Conservation (phyloP, 2,329 filamentous ascomycete species). For the Monilinia aucupariae region DNA sequence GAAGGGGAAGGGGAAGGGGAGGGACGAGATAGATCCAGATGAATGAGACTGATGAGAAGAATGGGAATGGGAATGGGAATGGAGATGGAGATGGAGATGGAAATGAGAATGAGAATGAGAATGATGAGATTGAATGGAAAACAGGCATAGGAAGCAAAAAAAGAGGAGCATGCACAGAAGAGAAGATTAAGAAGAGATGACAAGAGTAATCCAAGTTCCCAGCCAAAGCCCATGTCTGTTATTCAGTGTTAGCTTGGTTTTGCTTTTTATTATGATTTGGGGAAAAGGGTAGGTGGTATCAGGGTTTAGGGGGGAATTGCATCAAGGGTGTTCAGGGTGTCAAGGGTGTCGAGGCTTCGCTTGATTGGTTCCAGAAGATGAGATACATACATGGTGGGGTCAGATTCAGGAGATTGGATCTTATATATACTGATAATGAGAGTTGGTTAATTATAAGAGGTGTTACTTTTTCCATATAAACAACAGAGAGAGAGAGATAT, state of each 20-base stretch:
- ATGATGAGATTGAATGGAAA: too few relatives aligned
- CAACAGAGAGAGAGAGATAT: too few relatives aligned
- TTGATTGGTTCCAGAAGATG: not conserved
- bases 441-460: too few relatives aligned
- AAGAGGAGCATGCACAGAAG: slow-evolving; percentile 10
- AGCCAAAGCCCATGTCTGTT: not conserved
- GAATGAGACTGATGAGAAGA: too few relatives aligned
- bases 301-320: too few relatives aligned
- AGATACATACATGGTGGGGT: not conserved
- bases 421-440: too few relatives aligned
- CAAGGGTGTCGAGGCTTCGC: not conserved
- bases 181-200: not conserved
- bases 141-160: not conserved
- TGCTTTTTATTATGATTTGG: not conserved
- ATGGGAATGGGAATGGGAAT: too few relatives aligned
- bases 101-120: too few relatives aligned
- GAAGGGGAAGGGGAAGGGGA: too few relatives aligned
- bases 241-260: not conserved
- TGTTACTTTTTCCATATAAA: too few relatives aligned
- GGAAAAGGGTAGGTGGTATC: not conserved
- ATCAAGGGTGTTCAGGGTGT: not conserved
- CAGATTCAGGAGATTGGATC: not conserved
- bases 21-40: too few relatives aligned
- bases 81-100: too few relatives aligned
- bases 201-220: not conserved